A percentile compares a stretch with the other conserved stretches of the same genome.
phyloP scores from a whole-genome alignment of 768 basidiomycete genomes.

The Boletus insuetus region DNA sequence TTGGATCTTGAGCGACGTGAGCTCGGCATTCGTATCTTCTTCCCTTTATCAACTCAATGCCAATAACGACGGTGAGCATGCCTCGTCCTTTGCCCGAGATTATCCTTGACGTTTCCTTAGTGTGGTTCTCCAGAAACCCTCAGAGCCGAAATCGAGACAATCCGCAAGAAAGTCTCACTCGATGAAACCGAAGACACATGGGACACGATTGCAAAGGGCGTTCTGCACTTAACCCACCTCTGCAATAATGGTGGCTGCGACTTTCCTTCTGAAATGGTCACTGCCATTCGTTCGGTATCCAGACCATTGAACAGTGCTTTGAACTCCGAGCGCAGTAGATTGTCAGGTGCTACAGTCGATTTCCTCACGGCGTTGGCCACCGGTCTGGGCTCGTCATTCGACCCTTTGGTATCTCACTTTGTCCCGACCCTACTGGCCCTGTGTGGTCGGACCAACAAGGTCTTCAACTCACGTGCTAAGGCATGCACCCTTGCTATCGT shows the following conservation, averaged over 20 bases:
- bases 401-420: slow-evolving; percentile 62
- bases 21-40: not conserved
- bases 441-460: slow-evolving; percentile 76
- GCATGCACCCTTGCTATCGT: slow-evolving; percentile 59
- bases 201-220: slow-evolving; percentile 59
- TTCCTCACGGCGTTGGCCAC: slow-evolving; percentile 53
- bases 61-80: slow-evolving; percentile 27
- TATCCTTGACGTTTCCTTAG: slow-evolving; percentile 23
- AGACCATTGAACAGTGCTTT: slow-evolving; percentile 57
- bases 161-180: slow-evolving; percentile 42
- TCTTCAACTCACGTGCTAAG: slow-evolving; percentile 65
- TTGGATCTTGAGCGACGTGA: slow-evolving; percentile 21
- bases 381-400: slow-evolving; percentile 60
- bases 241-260: slow-evolving; percentile 54
- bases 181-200: slow-evolving; percentile 78
- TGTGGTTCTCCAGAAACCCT: slow-evolving; percentile 31
- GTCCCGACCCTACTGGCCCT: slow-evolving; percentile 65
- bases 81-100: rapidly evolving
- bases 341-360: slow-evolving; percentile 67
- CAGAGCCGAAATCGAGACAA: slow-evolving; percentile 39
- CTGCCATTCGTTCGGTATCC: slow-evolving; percentile 48
- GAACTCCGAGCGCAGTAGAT: slow-evolving; percentile 69
- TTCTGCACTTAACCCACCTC: slow-evolving; percentile 45
- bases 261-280: slow-evolving; percentile 48
- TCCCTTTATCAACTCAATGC: slow-evolving; percentile 17